Conservation (phyloP, 2,329 filamentous ascomycete species). For the Ophiocordyceps robertsii region DNA sequence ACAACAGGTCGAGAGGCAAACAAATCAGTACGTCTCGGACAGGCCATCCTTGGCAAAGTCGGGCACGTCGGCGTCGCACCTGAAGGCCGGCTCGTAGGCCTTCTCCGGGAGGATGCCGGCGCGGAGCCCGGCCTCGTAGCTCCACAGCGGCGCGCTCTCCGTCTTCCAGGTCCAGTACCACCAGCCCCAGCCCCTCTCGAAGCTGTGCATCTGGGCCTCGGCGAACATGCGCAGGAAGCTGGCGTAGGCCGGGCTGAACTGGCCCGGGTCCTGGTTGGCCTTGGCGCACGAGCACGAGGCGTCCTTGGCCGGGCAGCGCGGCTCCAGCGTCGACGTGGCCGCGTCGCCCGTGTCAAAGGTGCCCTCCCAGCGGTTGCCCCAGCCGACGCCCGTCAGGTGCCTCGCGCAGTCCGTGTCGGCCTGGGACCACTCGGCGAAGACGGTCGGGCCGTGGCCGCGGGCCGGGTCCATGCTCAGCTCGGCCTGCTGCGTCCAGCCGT, state of each 20-base stretch:
- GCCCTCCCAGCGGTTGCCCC: constrained; percentile 84
- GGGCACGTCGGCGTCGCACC: constrained; percentile 47
- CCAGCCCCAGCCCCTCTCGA: constrained; percentile 92
- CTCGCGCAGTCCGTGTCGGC: constrained; percentile 89
- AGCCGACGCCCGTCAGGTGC: constrained; percentile 79
- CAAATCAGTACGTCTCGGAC: constrained; percentile 36
- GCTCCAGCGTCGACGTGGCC: constrained; percentile 48
- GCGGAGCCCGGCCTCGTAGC: constrained; percentile 66
- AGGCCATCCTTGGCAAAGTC: constrained; percentile 32
- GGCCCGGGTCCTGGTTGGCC: constrained; percentile 60
- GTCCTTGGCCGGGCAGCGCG: constrained; percentile 59
- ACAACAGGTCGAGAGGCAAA: no score
- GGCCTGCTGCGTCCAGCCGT: constrained; percentile 74
- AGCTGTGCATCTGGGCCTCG: constrained; percentile 88
- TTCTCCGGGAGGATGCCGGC: constrained; percentile 69
- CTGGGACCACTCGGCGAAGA: constrained; percentile 95
- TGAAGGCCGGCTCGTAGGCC: constrained; percentile 58
- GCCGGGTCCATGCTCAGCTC: constrained; percentile 54
- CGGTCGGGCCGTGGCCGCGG: constrained; percentile 81
- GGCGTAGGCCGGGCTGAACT: constrained; percentile 66
- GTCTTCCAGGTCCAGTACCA: constrained; percentile 99
- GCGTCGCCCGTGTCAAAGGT: constrained; percentile 59
- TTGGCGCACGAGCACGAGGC: constrained; percentile 55
- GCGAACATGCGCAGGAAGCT: constrained; percentile 80
- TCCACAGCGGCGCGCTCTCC: constrained; percentile 79